These are phyloP conservation scores for Guadua angustifolia DNA, from an alignment of 176 grass and related monocot species.

Conservation along the genomic window DNA sequence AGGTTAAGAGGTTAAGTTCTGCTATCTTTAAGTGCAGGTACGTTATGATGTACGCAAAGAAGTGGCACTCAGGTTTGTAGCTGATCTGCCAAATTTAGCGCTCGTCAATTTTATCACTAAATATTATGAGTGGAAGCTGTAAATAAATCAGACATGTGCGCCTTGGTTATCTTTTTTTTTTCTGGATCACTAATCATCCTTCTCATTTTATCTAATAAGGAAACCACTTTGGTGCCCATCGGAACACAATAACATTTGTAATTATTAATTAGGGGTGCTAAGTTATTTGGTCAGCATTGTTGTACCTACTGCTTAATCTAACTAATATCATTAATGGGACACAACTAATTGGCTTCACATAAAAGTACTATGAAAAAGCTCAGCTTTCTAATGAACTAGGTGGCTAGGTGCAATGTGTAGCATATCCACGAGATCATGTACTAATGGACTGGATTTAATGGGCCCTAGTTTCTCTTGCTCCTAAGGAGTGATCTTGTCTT, in stretches of 20 bases:
- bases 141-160: background rate
- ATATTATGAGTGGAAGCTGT: slow-evolving; percentile 2
- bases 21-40: too few species aligned
- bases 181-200: background rate
- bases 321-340: background rate
- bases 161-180: background rate
- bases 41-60: slow-evolving; percentile 92
- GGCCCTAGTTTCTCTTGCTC: background rate
- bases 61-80: slow-evolving; percentile 82
- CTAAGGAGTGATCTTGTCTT: background rate
- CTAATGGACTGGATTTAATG: background rate
- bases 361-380: background rate
- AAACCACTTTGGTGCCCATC: slow-evolving; percentile 20
- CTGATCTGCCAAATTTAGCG: background rate
- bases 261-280: background rate
- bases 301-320: slow-evolving; percentile 7
- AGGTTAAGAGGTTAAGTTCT: too few species aligned
- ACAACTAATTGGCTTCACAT: too few species aligned
- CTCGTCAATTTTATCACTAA: background rate
- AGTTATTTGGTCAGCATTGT: background rate
- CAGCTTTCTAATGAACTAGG: background rate
- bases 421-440: background rate
- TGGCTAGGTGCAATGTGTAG: slow-evolving; percentile 7
- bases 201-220: slow-evolving; percentile 11
- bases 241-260: background rate